These are phyloP conservation scores for Lindgomyces ingoldianus DNA, from an alignment of 495 filamentous ascomycete species.

Conservation along the genomic window DNA sequence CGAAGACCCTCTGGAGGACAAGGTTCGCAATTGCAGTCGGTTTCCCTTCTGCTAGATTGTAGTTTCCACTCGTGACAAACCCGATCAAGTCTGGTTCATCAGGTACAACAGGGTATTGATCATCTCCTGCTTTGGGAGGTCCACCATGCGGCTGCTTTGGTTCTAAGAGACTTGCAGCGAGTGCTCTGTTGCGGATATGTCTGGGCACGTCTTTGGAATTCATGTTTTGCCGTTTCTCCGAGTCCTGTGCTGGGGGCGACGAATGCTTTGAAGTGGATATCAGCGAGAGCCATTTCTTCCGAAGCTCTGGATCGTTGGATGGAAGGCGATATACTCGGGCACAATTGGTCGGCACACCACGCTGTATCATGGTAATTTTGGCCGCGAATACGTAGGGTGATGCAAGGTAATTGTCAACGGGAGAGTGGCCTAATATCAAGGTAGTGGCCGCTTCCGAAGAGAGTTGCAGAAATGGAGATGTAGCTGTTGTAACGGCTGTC, in stretches of 20 bases:
- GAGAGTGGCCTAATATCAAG: conserved; percentile 3
- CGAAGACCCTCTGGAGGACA: conserved; percentile 53
- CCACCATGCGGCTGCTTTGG: background rate
- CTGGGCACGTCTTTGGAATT: conserved; percentile 34
- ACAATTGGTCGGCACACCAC: conserved; percentile 62
- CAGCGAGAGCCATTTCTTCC: conserved; percentile 57
- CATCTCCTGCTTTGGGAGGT: conserved; percentile 45
- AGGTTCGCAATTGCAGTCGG: conserved; percentile 76
- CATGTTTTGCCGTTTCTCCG: background rate
- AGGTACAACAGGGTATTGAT: conserved; percentile 67
- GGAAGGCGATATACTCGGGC: conserved; percentile 76
- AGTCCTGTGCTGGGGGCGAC: background rate
- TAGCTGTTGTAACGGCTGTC: background rate
- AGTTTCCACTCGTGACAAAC: conserved; percentile 87
- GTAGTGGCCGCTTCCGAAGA: background rate
- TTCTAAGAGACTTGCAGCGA: conserved; percentile 45
- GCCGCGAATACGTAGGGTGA: conserved; percentile 55
- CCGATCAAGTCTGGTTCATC: conserved; percentile 78
- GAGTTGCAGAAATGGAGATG: conserved; percentile 21
- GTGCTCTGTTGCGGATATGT: conserved; percentile 37
- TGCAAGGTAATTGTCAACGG: conserved; percentile 8
- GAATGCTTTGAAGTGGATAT: conserved; percentile 24
- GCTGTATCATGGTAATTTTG: conserved; percentile 57
- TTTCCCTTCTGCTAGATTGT: conserved; percentile 73
- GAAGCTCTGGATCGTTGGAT: conserved; percentile 48